These are phyloP conservation scores for Pulveroboletus sp. DNA, from an alignment of 768 basidiomycete genomes.

Conservation along the genomic window DNA sequence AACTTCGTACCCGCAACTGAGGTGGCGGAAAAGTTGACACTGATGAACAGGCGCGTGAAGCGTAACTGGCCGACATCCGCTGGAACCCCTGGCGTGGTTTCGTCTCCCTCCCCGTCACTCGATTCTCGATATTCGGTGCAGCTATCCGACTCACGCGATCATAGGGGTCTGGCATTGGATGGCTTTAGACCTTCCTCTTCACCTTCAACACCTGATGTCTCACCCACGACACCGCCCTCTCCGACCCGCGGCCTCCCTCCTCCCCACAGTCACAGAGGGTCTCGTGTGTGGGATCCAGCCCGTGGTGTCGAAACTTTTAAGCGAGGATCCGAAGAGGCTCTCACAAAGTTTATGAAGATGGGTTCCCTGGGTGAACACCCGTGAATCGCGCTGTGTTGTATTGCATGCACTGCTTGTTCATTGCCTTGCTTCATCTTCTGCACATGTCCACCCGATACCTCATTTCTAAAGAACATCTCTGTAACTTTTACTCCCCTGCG, in stretches of 20 bases:
- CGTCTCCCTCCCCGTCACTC: constrained; percentile 2
- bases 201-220: constrained; percentile 41
- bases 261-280: constrained; percentile 40
- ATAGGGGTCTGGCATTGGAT: constrained; percentile 6
- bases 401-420: neutral
- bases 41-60: constrained; percentile 18
- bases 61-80: constrained; percentile 18
- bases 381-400: constrained; percentile 4
- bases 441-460: neutral
- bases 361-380: constrained; percentile 60
- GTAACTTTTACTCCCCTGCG: neutral
- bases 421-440: neutral
- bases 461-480: neutral
- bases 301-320: constrained; percentile 85
- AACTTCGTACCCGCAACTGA: constrained; percentile 14
- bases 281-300: constrained; percentile 81
- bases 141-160: constrained; percentile 13
- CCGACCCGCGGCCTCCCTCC: constrained; percentile 40
- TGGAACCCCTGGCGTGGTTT: constrained; percentile 1
- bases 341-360: constrained; percentile 78
- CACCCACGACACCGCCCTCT: constrained; percentile 52
- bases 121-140: constrained; percentile 15
- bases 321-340: constrained; percentile 80
- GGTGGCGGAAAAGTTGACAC: constrained; percentile 20
- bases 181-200: constrained; percentile 11